Evolutionary conservation across 2,329 filamentous ascomycete genomes (phyloP).

Genomic region (Coniochaeta sp.): DNA sequence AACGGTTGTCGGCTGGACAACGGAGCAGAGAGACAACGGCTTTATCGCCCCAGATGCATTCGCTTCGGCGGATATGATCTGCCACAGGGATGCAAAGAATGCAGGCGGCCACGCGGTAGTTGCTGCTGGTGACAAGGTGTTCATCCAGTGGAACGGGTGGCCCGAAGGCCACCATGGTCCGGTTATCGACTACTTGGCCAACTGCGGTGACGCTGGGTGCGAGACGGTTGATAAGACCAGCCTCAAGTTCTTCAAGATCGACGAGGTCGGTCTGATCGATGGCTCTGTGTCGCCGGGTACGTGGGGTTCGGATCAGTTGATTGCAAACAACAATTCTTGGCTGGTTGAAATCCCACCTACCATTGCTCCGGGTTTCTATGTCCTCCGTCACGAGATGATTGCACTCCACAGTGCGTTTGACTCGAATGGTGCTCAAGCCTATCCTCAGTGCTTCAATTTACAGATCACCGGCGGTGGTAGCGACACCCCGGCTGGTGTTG

Average conservation of each 20-base stretch:
- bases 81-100: conserved; percentile 24
- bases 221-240: conserved; percentile 2
- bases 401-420: conserved; percentile 36
- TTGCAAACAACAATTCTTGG: conserved; percentile 41
- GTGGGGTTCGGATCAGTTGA: conserved; percentile 33
- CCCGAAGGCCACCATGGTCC: conserved; percentile 4
- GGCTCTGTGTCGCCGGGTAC: conserved; percentile 19
- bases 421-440: conserved; percentile 38
- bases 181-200: conserved; percentile 1
- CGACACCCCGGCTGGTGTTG: neutral
- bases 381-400: conserved; percentile 44
- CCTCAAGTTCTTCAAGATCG: conserved; percentile 3
- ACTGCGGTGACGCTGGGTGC: conserved; percentile 1
- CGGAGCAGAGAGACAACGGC: conserved; percentile 27
- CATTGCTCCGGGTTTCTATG: conserved; percentile 40
- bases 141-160: conserved; percentile 19
- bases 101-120: conserved; percentile 20
- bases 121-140: conserved; percentile 20
- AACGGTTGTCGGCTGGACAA: conserved; percentile 20
- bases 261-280: conserved; percentile 15
- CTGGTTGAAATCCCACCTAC: conserved; percentile 35
- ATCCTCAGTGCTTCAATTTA: conserved; percentile 51
- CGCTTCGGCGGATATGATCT: conserved; percentile 25
- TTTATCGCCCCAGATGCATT: conserved; percentile 27
- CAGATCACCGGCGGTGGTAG: conserved; percentile 40